A percentile compares a stretch with the other conserved stretches of the same genome.
Conservation (phyloP, 1,284 basidiomycete species). For the Clitocybe nebularis region DNA sequence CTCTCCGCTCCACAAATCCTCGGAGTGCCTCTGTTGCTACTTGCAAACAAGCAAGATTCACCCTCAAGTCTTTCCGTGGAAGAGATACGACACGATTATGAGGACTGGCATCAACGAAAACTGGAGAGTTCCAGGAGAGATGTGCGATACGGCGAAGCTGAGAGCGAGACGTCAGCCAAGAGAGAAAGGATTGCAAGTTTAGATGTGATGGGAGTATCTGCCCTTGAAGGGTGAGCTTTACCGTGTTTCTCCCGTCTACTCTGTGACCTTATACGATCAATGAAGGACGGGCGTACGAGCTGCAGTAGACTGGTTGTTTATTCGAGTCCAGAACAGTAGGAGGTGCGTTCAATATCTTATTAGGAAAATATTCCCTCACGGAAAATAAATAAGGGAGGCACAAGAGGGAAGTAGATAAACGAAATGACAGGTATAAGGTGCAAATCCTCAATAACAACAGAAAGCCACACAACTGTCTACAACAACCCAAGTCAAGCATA, state of each 20-base stretch:
- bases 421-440: neutral
- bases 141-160: conserved; percentile 42
- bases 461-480: too few relatives aligned
- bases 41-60: conserved; percentile 93
- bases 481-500: too few relatives aligned
- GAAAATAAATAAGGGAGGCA: conserved; percentile 11
- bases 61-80: conserved; percentile 77
- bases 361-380: neutral
- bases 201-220: conserved; percentile 89
- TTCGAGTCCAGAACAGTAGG: conserved; percentile 86
- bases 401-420: conserved; percentile 12
- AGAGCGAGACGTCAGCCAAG: conserved; percentile 46
- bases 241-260: neutral
- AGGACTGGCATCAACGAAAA: conserved; percentile 80
- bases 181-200: conserved; percentile 76
- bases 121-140: conserved; percentile 58
- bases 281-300: conserved; percentile 82
- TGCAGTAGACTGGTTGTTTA: conserved; percentile 91
- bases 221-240: conserved; percentile 80
- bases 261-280: neutral
- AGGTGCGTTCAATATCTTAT: conserved; percentile 30
- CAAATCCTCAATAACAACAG: too few relatives aligned
- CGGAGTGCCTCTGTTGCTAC: conserved; percentile 80
- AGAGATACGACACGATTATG: conserved; percentile 86
- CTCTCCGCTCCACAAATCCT: conserved; percentile 83